Conservation (phyloP, 2,329 filamentous ascomycete genomes). For the Trichoderma breve region DNA sequence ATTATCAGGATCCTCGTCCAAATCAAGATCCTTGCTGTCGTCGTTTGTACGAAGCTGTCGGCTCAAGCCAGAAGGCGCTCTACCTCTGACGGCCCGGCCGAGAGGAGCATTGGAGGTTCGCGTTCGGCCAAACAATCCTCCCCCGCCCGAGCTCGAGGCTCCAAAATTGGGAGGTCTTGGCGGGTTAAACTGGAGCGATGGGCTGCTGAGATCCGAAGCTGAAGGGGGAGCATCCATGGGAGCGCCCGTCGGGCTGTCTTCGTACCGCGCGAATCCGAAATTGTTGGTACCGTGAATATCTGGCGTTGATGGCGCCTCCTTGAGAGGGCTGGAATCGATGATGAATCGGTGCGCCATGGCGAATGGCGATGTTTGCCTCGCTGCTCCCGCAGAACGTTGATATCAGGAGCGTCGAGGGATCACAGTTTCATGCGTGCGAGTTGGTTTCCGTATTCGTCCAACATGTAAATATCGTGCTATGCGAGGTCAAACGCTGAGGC, state of each 20-base stretch:
- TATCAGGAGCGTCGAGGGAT: not conserved
- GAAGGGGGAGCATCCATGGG: slow-evolving; percentile 53
- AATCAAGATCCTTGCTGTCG: slow-evolving; percentile 30
- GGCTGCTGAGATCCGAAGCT: slow-evolving; percentile 54
- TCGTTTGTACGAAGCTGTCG: slow-evolving; percentile 36
- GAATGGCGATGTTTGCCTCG: slow-evolving; percentile 15
- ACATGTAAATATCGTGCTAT: not conserved
- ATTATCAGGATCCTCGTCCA: slow-evolving; percentile 33
- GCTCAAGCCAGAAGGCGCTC: slow-evolving; percentile 54
- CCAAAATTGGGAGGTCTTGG: slow-evolving; percentile 43
- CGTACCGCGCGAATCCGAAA: slow-evolving; percentile 40
- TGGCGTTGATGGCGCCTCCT: slow-evolving; percentile 50
- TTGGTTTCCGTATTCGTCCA: not conserved
- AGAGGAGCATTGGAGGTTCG: slow-evolving; percentile 44
- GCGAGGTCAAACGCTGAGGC: not conserved
- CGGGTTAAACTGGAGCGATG: slow-evolving; percentile 45
- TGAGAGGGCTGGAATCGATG: slow-evolving; percentile 45
- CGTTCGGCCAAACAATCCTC: slow-evolving; percentile 38
- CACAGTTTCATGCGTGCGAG: slow-evolving; percentile 8
- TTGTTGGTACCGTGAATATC: slow-evolving; percentile 38
- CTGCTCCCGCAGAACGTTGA: not conserved
- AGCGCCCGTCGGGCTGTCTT: slow-evolving; percentile 51
- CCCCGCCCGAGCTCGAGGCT: slow-evolving; percentile 32
- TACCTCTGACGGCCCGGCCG: slow-evolving; percentile 47
- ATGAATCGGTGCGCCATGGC: slow-evolving; percentile 43